Base-by-base conservation (phyloP, 805 yeast genomes). In the Candida rishiriensis region DNA sequence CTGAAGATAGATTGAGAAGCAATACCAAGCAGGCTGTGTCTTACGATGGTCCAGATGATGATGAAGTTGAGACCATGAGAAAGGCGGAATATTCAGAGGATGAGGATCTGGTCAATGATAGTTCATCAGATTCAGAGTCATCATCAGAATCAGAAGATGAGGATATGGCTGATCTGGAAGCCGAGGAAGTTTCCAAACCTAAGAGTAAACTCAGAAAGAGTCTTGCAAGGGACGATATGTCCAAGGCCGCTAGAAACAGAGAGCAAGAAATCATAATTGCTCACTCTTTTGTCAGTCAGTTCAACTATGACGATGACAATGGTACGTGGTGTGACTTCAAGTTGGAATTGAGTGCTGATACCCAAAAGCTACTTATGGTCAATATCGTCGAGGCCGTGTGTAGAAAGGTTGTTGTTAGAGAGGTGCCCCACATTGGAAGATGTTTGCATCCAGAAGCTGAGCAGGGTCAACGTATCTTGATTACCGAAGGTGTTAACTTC, bases 401-500 rank as follows among this genome's bases (percentile, higher is more conserved):
- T 65, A 85, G 88, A 56, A 77, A 77, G 52, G 86, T 88, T 43
- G 97, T 93, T 51, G 96, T 93, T 15, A 84, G 97, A 58, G 97
- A 95, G 68, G 83, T 90, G 53, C 85, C 93, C 44, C 73, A 76
- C 43, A 91, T 93, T 60, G 97, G 96, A 28, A 84, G 99, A 67
- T 90, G 98, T 76, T 71, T 91, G 51, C 88, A 84, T 53, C 96
- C 96, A 40, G 69, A 68, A 43, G 76, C 84, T 29, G 85, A 79
- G 56, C 76, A 75, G 55, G 88, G 85, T 39, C 79, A 78, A 56
- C 82, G 96, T 55, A 75, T 77, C 34, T 75, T 95, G 56, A 85
- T 93, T 46, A 91, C 99, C 17, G 99, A 95, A 69, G 99, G 99
- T 69, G 99, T 93, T 41, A 93, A 93, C 71, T 93, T 93, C 81